These are phyloP conservation scores for Paraphaeosphaeria minitans DNA, from an alignment of 2,329 filamentous ascomycete genomes.

Conservation along the genomic window DNA sequence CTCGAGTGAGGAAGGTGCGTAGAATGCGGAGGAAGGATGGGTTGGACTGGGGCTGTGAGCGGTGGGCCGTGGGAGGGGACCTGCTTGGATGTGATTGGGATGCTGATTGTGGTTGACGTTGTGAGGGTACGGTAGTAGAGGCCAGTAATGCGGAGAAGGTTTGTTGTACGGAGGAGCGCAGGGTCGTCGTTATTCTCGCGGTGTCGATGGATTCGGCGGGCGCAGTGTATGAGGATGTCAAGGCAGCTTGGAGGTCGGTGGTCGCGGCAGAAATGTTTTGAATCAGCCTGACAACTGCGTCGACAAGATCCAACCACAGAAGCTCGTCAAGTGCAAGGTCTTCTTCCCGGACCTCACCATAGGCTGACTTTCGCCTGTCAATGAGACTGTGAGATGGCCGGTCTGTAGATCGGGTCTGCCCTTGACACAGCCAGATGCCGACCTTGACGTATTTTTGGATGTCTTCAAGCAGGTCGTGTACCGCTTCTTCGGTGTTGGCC, in stretches of 20 bases:
- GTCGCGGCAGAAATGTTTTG: conserved; percentile 54
- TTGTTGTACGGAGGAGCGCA: conserved; percentile 84
- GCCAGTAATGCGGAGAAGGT: conserved; percentile 86
- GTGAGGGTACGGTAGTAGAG: conserved; percentile 58
- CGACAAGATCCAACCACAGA: conserved; percentile 70
- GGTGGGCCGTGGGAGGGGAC: conserved; percentile 27
- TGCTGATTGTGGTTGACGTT: conserved; percentile 31
- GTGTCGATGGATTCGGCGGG: conserved; percentile 53
- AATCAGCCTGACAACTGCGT: conserved; percentile 62
- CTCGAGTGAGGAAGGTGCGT: conserved; percentile 83
- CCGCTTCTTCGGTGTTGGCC: conserved; percentile 65
- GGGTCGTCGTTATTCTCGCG: conserved; percentile 66
- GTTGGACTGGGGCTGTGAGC: conserved; percentile 54
- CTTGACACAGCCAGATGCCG: conserved; percentile 93
- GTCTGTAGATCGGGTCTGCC: conserved; percentile 69
- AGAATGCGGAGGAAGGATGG: conserved; percentile 87
- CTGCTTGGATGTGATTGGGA: conserved; percentile 10
- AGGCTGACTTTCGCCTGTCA: conserved; percentile 37
- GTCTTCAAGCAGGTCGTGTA: conserved; percentile 74
- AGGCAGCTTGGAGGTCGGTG: conserved; percentile 46
- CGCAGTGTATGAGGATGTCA: conserved; percentile 31
- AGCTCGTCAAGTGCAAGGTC: conserved; percentile 65
- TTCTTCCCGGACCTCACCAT: conserved; percentile 57
- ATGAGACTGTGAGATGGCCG: conserved; percentile 47
- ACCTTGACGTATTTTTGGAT: conserved; percentile 90